A percentile compares a stretch with the other conserved stretches of the same genome.
Evolutionary conservation across 2,329 filamentous ascomycete genomes (phyloP).

Genomic region (Microascus cirrosus): DNA sequence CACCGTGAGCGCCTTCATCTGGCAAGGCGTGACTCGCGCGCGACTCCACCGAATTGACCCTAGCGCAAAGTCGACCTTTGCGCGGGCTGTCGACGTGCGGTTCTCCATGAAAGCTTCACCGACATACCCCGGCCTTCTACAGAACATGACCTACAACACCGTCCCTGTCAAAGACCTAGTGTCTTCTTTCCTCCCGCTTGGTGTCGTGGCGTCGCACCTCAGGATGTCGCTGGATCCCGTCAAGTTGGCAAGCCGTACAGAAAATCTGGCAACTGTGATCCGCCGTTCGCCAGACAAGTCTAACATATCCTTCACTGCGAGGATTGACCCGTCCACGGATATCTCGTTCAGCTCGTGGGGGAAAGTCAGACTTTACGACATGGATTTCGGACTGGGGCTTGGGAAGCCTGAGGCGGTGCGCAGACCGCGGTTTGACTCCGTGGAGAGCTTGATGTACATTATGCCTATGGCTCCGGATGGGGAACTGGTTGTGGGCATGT

Average conservation of each 20-base stretch:
- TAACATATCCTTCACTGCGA: conserved; percentile 19
- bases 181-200: conserved; percentile 14
- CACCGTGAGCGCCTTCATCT: conserved; percentile 37
- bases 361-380: conserved; percentile 27
- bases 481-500: conserved; percentile 29
- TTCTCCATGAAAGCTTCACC: conserved; percentile 24
- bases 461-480: conserved; percentile 31
- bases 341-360: conserved; percentile 45
- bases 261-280: conserved; percentile 28
- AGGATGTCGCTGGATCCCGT: conserved; percentile 24
- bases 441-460: conserved; percentile 38
- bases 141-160: conserved; percentile 31
- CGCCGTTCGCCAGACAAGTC: conserved; percentile 20
- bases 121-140: conserved; percentile 34
- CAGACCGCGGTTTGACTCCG: conserved; percentile 29
- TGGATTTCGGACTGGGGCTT: conserved; percentile 35
- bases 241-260: conserved; percentile 21
- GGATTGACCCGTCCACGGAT: conserved; percentile 24
- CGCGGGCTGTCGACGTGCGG: conserved; percentile 38
- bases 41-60: conserved; percentile 22
- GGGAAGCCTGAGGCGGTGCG: conserved; percentile 34
- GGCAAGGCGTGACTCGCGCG: conserved; percentile 29
- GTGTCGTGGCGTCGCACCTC: conserved; percentile 22
- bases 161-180: conserved; percentile 16
- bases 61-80: conserved; percentile 18